Base-by-base conservation (phyloP, 306 rosid species). In the Vigna unguiculata region DNA sequence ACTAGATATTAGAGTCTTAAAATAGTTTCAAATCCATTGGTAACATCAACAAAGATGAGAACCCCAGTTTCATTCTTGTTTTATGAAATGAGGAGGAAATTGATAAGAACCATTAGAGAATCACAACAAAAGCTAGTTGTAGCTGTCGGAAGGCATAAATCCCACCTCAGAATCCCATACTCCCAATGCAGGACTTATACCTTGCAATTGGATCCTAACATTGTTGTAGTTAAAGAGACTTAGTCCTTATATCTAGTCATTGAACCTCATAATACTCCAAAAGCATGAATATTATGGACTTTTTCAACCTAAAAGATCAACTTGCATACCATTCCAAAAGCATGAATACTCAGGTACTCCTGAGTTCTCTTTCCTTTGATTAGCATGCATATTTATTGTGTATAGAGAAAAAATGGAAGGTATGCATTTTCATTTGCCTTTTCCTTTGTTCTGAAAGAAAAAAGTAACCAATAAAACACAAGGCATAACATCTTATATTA, bases 401-500 rank as follows among this genome's bases (percentile, higher is more conserved):
- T 22, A 7, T 34, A 36, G n/a, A 20, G 36, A 10, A 71, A 71
- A 71, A n/a, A 2, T 12, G 4, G 8, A 25, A 58, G 45, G 25
- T 25, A 30, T 55, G 52, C 30, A 43, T 32, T 53, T 53, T 43
- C 22, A 32, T 19, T 43, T 58, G 19, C 43, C 6, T 34, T 60
- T 69, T 34, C 53, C 3, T 48, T 70, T 10, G 7, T 24, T n/a
- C 4, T 34, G 19, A 10, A 45, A 40, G 25, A 49, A 1, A 7
- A 60, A 65, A 20, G 21, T 19, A 25, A 24, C 0, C 1, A 9
- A 34, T 11, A 68, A 12, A 51, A 51, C 47, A 53, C 67, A 76
- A 34, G 55, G 70, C 58, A 25, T 14, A 68, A 59, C 25, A 73
- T 75, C 38, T 41, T 16, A 62, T 76, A 34, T 87, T 90, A 93